A percentile compares a stretch with the other conserved stretches of the same genome.
Evolutionary conservation across 176 grass and related monocot genomes (phyloP).

Genomic region (Stipa capillata): DNA sequence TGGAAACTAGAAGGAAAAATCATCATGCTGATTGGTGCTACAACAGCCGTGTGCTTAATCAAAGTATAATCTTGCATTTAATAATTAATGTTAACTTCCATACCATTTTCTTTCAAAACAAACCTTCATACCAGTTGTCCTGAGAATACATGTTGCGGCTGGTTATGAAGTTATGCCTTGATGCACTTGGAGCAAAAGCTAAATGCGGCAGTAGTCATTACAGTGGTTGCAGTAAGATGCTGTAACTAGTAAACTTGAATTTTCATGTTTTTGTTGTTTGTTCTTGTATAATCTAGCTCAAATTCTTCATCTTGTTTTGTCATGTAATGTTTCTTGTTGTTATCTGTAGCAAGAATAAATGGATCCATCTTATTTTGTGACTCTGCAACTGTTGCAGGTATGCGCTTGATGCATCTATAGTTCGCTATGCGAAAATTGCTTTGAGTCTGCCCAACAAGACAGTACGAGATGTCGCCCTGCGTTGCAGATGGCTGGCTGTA

Average conservation of each 20-base stretch:
- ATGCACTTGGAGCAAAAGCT: not conserved
- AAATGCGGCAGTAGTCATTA: not conserved
- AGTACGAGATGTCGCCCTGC: slow-evolving; percentile 51
- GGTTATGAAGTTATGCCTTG: not conserved
- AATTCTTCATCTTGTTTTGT: not conserved
- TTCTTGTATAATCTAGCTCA: not conserved
- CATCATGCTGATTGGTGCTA: not conserved
- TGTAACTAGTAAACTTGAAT: not conserved
- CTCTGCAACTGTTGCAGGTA: slow-evolving; percentile 21
- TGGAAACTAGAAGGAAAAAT: not conserved
- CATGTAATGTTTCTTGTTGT: not conserved
- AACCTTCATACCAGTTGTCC: not conserved
- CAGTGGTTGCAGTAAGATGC: not conserved
- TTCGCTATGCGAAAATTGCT: slow-evolving; percentile 62
- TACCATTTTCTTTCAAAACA: not conserved
- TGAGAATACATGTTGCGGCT: not conserved
- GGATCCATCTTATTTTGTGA: slow-evolving; percentile 13
- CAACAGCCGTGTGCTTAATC: not conserved
- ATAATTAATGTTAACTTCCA: not conserved
- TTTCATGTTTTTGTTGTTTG: not conserved
- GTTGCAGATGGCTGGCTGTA: slow-evolving; percentile 57
- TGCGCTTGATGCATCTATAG: slow-evolving; percentile 22
- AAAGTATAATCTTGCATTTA: not conserved
- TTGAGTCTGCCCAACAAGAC: slow-evolving; percentile 40
- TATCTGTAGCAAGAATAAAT: not conserved